Evolutionary conservation across 2,329 filamentous ascomycete species (phyloP), one percentile per base, ranked within the genome.

Genomic region (Colletotrichum caudatum): DNA sequence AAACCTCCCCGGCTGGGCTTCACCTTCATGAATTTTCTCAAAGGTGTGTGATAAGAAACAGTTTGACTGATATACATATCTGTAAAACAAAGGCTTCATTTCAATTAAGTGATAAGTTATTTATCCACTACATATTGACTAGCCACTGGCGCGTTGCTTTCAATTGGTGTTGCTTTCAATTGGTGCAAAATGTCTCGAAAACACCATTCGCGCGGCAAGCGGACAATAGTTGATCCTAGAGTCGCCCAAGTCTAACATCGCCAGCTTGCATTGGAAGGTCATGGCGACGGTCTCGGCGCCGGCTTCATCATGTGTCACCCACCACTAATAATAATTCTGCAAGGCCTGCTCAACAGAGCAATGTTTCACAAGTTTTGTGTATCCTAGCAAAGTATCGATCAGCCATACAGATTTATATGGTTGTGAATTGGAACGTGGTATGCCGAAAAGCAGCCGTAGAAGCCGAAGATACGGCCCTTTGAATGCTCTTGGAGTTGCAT

Each of bases 401-500:
- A 26, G 14, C 8, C 9, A 18, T 58, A 26, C n/a, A 26, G 12
- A 58, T 1, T 5, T 12, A n/a, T 23, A 20, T 23, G 29, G n/a
- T 18, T n/a, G 35, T 23, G 11, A 18, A 1, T 18, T 14, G 39
- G 6, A 26, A 9, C 1, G 23, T 26, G 35, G 33, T n/a, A 26
- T 5, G 35, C 14, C 39, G n/a, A 26, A 20, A 26, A n/a, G 16
- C 18, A 29, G 20, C 9, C 14, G 23, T 51, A 9, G 33, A 39
- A 16, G 23, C 20, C n/a, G 8, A 20, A 39, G n/a, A 50, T 46
- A 26, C 59, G n/a, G 29, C 44, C 33, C 8, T 29, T 29, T 51
- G 41, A 33, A 58, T 33, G 59, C 26, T 50, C 20, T 54, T 54
- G 69, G 54, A 69, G 65, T 51, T 72, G 59, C 44, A 58, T 41